Conservation (phyloP, 345 rosid genomes). For the Eutrema heterophyllum region DNA sequence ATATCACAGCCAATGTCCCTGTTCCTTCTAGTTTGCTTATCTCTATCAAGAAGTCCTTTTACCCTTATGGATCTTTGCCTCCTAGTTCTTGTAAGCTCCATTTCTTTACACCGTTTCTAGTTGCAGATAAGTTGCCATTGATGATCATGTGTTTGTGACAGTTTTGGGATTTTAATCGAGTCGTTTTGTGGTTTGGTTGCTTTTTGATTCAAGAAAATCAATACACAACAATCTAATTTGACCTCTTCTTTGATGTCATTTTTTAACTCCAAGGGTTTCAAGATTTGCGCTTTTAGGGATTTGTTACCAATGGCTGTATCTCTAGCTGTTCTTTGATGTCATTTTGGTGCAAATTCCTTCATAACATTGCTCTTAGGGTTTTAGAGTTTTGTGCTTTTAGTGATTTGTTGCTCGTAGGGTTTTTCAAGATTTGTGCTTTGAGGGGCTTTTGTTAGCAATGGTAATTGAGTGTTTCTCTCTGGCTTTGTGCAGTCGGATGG, state of each 20-base stretch:
- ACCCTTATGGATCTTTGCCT: constrained; percentile 47
- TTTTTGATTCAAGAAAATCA: no score
- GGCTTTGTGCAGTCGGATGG: constrained; percentile 50
- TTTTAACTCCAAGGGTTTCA: no score
- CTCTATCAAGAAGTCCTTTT: constrained; percentile 45
- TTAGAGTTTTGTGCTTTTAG: neutral
- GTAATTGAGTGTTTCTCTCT: neutral
- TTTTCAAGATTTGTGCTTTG: neutral
- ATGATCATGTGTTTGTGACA: neutral
- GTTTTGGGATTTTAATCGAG: neutral
- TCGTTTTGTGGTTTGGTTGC: neutral
- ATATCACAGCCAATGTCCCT: constrained; percentile 51
- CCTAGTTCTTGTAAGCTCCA: constrained; percentile 44
- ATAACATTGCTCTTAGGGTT: neutral
- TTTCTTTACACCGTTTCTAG: neutral
- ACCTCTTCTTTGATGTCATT: no score
- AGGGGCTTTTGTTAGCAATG: neutral
- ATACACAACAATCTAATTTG: no score
- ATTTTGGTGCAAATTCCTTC: neutral
- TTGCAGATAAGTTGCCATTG: neutral
- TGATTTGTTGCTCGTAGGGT: neutral
- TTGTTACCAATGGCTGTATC: neutral
- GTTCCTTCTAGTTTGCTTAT: constrained; percentile 64
- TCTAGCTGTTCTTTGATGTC: neutral
- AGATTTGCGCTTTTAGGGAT: neutral